A percentile compares a stretch with the other conserved stretches of the same genome.
Conservation (phyloP, 768 basidiomycete genomes). For the Agrocybe pediades region DNA sequence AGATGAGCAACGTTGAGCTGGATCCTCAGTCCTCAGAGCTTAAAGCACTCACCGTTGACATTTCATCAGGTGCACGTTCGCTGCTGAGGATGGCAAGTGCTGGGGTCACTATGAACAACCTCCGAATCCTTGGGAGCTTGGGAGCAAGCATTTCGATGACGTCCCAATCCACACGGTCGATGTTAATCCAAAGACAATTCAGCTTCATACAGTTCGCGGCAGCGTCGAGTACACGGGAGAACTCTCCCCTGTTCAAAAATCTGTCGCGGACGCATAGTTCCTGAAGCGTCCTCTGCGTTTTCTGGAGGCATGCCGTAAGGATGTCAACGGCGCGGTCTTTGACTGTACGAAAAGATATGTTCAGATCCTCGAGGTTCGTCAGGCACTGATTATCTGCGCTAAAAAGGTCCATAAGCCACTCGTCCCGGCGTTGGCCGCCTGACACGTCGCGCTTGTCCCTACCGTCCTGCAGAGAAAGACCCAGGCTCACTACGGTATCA, state of each 20-base stretch:
- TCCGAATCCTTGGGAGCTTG: slow-evolving; percentile 33
- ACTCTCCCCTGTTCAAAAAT: slow-evolving; percentile 36
- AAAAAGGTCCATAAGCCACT: slow-evolving; percentile 35
- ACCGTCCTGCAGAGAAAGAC: slow-evolving; percentile 42
- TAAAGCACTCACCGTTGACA: too few species aligned
- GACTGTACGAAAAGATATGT: slow-evolving; percentile 45
- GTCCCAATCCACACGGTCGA: slow-evolving; percentile 29
- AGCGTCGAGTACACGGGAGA: slow-evolving; percentile 23
- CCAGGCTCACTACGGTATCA: slow-evolving; percentile 31
- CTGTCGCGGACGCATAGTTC: slow-evolving; percentile 41
- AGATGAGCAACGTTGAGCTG: too few species aligned
- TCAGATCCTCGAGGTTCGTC: slow-evolving; percentile 30
- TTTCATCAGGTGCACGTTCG: too few species aligned
- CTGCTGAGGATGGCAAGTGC: too few species aligned
- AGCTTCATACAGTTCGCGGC: slow-evolving; percentile 27
- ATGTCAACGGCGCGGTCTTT: slow-evolving; percentile 33
- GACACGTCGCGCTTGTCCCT: slow-evolving; percentile 27
- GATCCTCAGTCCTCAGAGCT: too few species aligned
- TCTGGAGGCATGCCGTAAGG: slow-evolving; percentile 30
- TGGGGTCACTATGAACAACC: too few species aligned
- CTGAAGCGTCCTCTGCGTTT: slow-evolving; percentile 32
- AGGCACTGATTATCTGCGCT: slow-evolving; percentile 30
- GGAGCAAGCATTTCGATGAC: slow-evolving; percentile 35
- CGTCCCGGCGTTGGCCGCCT: slow-evolving; percentile 33
- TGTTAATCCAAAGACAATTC: slow-evolving; percentile 33